Conservation (phyloP, 2,329 filamentous ascomycete species). For the Aspergillus sp. region DNA sequence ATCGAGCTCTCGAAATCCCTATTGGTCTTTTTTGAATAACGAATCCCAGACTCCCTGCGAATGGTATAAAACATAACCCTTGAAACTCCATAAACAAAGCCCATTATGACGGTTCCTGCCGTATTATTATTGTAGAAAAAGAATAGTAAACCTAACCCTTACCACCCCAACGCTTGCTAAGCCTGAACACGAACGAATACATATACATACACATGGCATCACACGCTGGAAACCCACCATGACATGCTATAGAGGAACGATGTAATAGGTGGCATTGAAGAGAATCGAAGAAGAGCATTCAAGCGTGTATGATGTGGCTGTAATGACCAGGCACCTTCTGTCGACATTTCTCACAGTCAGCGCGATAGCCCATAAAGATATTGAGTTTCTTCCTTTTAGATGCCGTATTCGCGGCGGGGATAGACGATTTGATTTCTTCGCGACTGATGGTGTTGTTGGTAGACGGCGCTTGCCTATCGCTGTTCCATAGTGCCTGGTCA, state of each 20-base stretch:
- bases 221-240: neutral
- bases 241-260: too few species aligned
- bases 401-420: slow-evolving; percentile 1
- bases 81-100: too few species aligned
- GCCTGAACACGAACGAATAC: too few species aligned
- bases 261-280: neutral
- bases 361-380: slow-evolving; percentile 71
- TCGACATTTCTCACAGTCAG: slow-evolving; percentile 71
- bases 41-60: too few species aligned
- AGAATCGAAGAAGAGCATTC: slow-evolving; percentile 3
- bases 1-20: too few species aligned
- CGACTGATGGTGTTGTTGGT: neutral
- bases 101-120: too few species aligned
- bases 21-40: too few species aligned
- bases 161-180: too few species aligned
- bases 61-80: too few species aligned
- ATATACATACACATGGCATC: neutral
- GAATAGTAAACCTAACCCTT: too few species aligned
- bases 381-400: slow-evolving; percentile 47
- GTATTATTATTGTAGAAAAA: too few species aligned
- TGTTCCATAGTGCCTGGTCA: neutral
- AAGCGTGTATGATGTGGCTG: slow-evolving; percentile 61
- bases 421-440: neutral
- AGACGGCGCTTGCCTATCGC: slow-evolving; percentile 1
- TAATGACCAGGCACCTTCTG: slow-evolving; percentile 71